Base-by-base conservation (phyloP, 805 yeast species). In the Ogataea nakhonphanomensis region DNA sequence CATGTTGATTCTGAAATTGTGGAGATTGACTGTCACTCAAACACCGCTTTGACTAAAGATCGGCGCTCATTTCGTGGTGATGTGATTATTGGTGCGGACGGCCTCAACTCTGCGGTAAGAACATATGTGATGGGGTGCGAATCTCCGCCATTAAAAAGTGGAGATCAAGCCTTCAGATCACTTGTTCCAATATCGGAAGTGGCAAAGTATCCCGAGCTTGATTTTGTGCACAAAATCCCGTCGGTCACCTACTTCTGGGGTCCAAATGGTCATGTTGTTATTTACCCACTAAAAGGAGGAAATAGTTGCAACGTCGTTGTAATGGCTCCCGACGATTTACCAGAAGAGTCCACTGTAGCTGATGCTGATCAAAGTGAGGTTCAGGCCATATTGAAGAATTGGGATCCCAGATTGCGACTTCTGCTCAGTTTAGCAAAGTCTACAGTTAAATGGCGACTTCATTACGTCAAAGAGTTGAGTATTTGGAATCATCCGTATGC, bases 81-180 rank as follows among this genome's bases (percentile, higher is more conserved):
- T 26, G 43, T 47, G 3, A 47, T 47, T n/a, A 29, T 47, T 8
- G 51, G 51, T 2, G 51, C 51, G 7, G 51, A 47, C 31, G 51
- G 51, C 4, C 30, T 47, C 32, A 36, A 37, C 25, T 47, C 51
- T 8, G 41, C 36, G 21, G 28, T 47, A 23, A 33, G 51, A 27
- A 13, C 29, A 17, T 21, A 25, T 7, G 34, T 47, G 14, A 26
- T 36, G 10, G 48, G 48, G 8, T 15, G n/a, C 8, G 26, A 38
- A 5, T 33, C 23, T 11, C 33, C 35, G 4, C 46, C 46, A 2
- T 30, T 20, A 20, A 33, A 37, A 25, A 44, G 48, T 24, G 51
- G 51, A 4, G 51, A 47, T 17, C 35, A 44, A n/a, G 51, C 51
- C 3, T 47, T 36, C 21, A n/a, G 51, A 10, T 44, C 48, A 5